A percentile compares a stretch with the other conserved stretches of the same genome.
These are phyloP conservation scores for Sarocladium kiliense DNA, from an alignment of 2,329 filamentous ascomycete genomes.

Conservation along the genomic window DNA sequence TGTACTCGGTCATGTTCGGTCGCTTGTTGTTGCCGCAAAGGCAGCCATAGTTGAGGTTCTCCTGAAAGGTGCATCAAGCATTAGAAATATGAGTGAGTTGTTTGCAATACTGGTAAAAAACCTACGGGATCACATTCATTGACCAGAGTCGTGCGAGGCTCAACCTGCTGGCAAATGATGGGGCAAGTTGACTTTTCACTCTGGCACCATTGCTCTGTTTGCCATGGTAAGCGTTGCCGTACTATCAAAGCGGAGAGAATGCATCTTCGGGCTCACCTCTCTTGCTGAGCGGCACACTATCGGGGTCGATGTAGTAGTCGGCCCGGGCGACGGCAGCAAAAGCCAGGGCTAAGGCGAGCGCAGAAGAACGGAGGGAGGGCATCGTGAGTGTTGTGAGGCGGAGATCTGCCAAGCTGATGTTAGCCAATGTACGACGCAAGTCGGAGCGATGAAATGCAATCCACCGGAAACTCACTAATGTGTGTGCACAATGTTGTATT, in stretches of 20 bases:
- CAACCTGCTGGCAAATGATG: conserved; percentile 62
- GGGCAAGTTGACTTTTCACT: conserved; percentile 62
- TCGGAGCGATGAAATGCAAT: neutral
- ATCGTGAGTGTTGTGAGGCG: conserved; percentile 30
- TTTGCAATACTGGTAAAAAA: neutral
- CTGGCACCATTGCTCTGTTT: conserved; percentile 57
- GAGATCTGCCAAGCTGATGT: neutral
- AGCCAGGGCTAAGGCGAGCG: conserved; percentile 50
- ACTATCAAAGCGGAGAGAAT: neutral
- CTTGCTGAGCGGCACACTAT: conserved; percentile 45
- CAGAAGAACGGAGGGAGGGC: conserved; percentile 46
- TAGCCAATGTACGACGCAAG: neutral
- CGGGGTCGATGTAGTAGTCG: conserved; percentile 58
- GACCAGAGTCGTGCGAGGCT: conserved; percentile 43
- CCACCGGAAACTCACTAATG: too few species aligned
- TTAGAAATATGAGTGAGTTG: neutral
- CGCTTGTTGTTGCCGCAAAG: conserved; percentile 61
- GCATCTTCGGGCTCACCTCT: conserved; percentile 42
- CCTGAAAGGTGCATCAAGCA: conserved; percentile 26
- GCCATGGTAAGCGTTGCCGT: neutral
- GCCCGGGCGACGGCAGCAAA: conserved; percentile 48
- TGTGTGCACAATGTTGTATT: too few species aligned
- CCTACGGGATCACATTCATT: conserved; percentile 67
- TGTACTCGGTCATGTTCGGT: conserved; percentile 73
- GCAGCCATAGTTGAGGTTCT: conserved; percentile 63